Evolutionary conservation across 345 rosid species (phyloP), one percentile per base, ranked within the genome.

Genomic region (Rhizophora apiculata): DNA sequence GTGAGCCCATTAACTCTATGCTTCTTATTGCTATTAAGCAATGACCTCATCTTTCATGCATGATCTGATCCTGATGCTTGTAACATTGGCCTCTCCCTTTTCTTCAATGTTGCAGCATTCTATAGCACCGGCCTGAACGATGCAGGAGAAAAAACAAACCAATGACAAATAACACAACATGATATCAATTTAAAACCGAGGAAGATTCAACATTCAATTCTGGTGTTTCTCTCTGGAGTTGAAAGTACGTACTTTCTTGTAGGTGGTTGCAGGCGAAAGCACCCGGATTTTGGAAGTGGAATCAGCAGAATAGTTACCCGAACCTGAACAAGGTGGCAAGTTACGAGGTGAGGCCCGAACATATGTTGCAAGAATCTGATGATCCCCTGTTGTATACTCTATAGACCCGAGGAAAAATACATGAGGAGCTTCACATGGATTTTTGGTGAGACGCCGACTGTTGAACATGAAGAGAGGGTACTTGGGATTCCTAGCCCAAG

Each of bases 351-450:
- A 69, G 52, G 62, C 18, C 36, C 88, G 58, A 36, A 15, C 62
- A 19, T 84, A 86, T 18, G 79, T 74, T 0, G 86, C 81, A 67
- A 82, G 60, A 20, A 88, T 70, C 48, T 61, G 65, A 52, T 59
- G 65, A 52, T 77, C 39, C 13, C 32, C 74, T 67, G 63, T 22
- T 8, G 46, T 34, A 43, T 72, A 72, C 61, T 71, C 74, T 6
- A 82, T 60, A 10, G 88, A 83, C 6, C 83, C 82, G 30, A 91
- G 79, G 89, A 83, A 91, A 51, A 87, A 85, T 39, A 78, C 78
- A 68, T 70, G 86, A 71, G 95, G 95, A 72, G 76, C 81, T 73
- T 78, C 74, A 52, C 97, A 91, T 0, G 95, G 78, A 70, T 87
- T 72, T 1, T 57, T n/a, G 1, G 68, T 67, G 15, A 68, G 76